Base-by-base conservation (phyloP, 768 basidiomycete species). In the Mycena olivaceomarginata region DNA sequence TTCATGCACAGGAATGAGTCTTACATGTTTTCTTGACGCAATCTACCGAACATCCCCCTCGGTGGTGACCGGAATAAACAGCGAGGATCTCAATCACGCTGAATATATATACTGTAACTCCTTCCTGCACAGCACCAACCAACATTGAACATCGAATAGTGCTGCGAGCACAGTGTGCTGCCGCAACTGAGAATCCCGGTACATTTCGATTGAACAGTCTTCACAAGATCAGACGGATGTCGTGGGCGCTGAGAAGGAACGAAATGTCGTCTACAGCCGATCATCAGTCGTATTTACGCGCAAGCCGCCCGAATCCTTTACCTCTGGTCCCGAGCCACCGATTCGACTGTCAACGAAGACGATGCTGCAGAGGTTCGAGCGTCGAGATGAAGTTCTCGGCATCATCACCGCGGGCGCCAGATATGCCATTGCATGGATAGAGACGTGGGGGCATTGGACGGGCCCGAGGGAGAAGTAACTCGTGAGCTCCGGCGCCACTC, bases 401-500 rank as follows among this genome's bases (percentile, higher is more conserved):
- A 45, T 40, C 22, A 43, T 43, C 43, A 22, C 41, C 63, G 63
- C 63, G 63, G n/a, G 43, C 45, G 8, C 22, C 15, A 65, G 63
- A 25, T 2, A 63, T 41, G 62, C 40, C 41, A 25, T 65, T 45
- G 43, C n/a, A 45, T 39, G 22, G 63, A 45, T 25, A 65, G 25
- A 22, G 40, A 5, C 9, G 11, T 25, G 10, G 43, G 63, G 63
- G 15, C 16, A 25, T 65, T 65, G 41, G 16, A 25, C 22, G 63
- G 63, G 5, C 39, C 63, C 63, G 63, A 65, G 63, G 20, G 22
- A n/a, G 4, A 64, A 64, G 60, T 20, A 20, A 62, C 37, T 20
- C 16, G 60, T 39, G 39, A 62, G 62, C 40, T 65, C 63, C 63
- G 63, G 43, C 25, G 63, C 63, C 43, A 6, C 41, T 63, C 62